Conservation (phyloP, 208 protist genomes). For the Borovskyia barvae region DNA sequence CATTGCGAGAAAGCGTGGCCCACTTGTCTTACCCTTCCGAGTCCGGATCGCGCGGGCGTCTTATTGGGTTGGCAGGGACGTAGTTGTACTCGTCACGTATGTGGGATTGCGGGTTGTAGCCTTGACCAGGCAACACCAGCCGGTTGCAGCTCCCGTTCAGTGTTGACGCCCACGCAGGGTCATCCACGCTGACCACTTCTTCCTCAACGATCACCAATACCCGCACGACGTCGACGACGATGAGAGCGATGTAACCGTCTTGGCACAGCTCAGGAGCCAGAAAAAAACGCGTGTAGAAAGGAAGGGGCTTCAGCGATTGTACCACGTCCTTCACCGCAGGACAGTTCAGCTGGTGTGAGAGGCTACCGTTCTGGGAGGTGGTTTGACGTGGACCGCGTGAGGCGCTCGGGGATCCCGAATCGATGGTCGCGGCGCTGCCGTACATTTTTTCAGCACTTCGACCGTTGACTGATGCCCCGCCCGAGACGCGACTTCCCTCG, state of each 20-base stretch:
- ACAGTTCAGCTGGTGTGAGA: background rate
- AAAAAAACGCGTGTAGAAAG: conserved; percentile 62
- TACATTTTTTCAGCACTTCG: no score
- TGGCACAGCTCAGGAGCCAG: conserved; percentile 67
- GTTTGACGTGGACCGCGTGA: no score
- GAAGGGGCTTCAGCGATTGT: conserved; percentile 17
- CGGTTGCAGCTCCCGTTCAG: conserved; percentile 26
- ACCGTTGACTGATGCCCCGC: no score
- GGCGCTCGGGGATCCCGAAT: no score
- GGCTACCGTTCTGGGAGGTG: no score
- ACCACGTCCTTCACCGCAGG: conserved; percentile 1
- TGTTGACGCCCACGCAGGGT: conserved; percentile 37
- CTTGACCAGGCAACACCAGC: conserved; percentile 34
- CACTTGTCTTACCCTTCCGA: no score
- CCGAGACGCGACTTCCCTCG: no score
- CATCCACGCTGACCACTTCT: conserved; percentile 38
- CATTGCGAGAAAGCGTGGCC: no score
- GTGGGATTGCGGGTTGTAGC: conserved; percentile 47
- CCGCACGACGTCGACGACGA: conserved; percentile 69
- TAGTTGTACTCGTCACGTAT: conserved; percentile 32
- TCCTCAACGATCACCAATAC: conserved; percentile 65
- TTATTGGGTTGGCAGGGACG: conserved; percentile 9
- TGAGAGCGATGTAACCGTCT: conserved; percentile 47
- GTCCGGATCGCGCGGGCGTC: conserved; percentile 5
- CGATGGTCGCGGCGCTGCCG: no score